Evolutionary conservation across 2,329 filamentous ascomycete species (phyloP).

Genomic region (Scolecobasidium constrictum): DNA sequence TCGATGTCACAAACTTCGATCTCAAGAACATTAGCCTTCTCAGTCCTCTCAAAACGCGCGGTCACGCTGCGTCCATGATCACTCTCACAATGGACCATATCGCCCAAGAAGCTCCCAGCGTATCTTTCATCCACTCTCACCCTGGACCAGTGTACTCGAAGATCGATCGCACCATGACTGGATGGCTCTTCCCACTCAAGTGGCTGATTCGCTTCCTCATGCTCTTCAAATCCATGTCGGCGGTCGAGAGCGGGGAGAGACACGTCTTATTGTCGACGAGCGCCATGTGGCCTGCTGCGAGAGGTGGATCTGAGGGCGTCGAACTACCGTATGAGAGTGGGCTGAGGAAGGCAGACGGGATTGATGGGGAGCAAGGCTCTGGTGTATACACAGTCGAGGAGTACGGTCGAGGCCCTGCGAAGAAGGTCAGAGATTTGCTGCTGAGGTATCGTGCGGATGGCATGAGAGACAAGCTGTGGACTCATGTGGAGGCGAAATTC

Average conservation of each 20-base stretch:
- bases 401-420: not conserved
- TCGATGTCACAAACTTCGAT: constrained; percentile 18
- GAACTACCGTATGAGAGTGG: constrained; percentile 18
- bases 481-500: constrained; percentile 22
- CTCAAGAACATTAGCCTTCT: constrained; percentile 19
- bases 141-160: constrained; percentile 19
- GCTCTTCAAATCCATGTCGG: constrained; percentile 15
- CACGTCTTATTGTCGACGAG: constrained; percentile 22
- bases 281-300: constrained; percentile 2
- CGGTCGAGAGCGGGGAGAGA: constrained; percentile 22
- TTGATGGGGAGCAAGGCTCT: constrained; percentile 11
- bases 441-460: constrained; percentile 12
- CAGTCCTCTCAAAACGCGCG: constrained; percentile 14
- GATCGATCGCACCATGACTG: constrained; percentile 12
- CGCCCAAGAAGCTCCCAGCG: constrained; percentile 14
- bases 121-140: constrained; percentile 20
- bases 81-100: constrained; percentile 19
- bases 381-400: constrained; percentile 14
- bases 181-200: constrained; percentile 4
- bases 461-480: constrained; percentile 19
- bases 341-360: constrained; percentile 14
- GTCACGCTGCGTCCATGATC: constrained; percentile 16
- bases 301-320: not conserved
- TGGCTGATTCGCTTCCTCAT: constrained; percentile 8
- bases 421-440: not conserved